Percentiles rank a stretch among this genome's conserved stretches.
phyloP scores from a whole-genome alignment of 2,329 filamentous ascomycete genomes.

The Hansfordia pulvinata region DNA sequence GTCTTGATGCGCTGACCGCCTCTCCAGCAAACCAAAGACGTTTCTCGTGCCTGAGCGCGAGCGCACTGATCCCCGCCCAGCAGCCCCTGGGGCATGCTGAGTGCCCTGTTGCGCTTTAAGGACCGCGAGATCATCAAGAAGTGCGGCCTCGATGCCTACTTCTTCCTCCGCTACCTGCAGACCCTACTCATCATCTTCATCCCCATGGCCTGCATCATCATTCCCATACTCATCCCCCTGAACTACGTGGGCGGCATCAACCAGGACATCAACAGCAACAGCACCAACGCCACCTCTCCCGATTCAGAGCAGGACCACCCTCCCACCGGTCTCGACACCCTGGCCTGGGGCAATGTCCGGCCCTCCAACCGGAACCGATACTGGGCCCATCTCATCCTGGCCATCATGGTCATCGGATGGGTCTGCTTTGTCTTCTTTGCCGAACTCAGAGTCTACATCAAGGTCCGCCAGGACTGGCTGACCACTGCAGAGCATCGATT shows the following conservation, averaged over 20 bases:
- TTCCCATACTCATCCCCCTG: slow-evolving; percentile 76
- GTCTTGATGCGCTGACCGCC: too few relatives aligned
- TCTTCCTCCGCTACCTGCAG: slow-evolving; percentile 65
- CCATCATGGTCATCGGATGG: slow-evolving; percentile 65
- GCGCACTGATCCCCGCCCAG: slow-evolving; percentile 62
- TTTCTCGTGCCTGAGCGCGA: slow-evolving; percentile 79
- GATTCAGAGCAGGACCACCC: too few relatives aligned
- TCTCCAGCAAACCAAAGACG: slow-evolving; percentile 70
- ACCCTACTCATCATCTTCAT: slow-evolving; percentile 86
- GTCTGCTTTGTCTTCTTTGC: slow-evolving; percentile 79
- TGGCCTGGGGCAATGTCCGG: slow-evolving; percentile 81
- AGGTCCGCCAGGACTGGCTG: slow-evolving; percentile 84
- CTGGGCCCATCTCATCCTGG: slow-evolving; percentile 75
- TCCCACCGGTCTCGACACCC: slow-evolving; percentile 61
- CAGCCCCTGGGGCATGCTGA: slow-evolving; percentile 34
- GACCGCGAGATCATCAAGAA: slow-evolving; percentile 83
- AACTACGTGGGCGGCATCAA: slow-evolving; percentile 65
- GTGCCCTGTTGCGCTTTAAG: slow-evolving; percentile 52
- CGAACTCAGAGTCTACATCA: slow-evolving; percentile 78
- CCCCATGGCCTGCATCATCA: slow-evolving; percentile 61
- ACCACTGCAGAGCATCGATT: slow-evolving; percentile 91
- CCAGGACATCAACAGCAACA: slow-evolving; percentile 28
- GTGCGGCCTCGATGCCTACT: slow-evolving; percentile 91
- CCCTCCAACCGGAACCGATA: slow-evolving; percentile 53
- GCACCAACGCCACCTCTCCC: slow-evolving; percentile 9